Evolutionary conservation across 257 asterid genomes (phyloP), one percentile per base, ranked within the genome.

Genomic region (Rubia yunnanensis): DNA sequence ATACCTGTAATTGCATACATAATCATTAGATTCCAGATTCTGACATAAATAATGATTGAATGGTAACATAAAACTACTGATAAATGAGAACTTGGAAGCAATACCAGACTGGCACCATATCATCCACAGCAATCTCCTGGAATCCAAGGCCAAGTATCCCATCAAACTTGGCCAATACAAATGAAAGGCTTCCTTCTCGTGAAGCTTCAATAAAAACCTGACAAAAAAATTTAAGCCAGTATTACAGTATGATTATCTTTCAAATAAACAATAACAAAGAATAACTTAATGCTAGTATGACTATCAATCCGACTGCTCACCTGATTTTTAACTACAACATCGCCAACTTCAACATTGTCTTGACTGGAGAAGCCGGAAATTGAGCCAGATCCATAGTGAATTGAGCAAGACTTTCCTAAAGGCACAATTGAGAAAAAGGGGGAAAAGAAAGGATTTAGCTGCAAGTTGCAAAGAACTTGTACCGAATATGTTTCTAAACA

Each of bases 121-220:
- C 74, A 1, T 90, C 96, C 67, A 83, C 96, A 30, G 97, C 66
- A 70, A 89, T 89, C 78, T 92, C 97, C 78, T 84, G 95, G 86
- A 92, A 89, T 52, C 96, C 99, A 60, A 92, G 99, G 49, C 99
- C 99, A 22, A 92, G 79, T 56, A 92, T 80, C 54, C 99, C 99
- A 77, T 92, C 99, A 72, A 92, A 92, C 77, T 87, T 87, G 24
- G 85, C 86, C 24, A 92, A 14, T 67, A 86, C 71, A 77, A 92
- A 92, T 69, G 94, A 60, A 53, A 89, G 82, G 73, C 96, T 84
- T 71, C 89, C 94, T 82, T 92, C 98, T 57, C 70, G 60, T 24
- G 94, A 87, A 31, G 95, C 81, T 73, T 92, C 99, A 59, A 92
- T 89, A 55, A 92, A 92, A 63, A 76, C 94, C 99, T 92, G 81